Evolutionary conservation across 2,329 filamentous ascomycete genomes (phyloP).

Genomic region (Cladosporium halotolerans): DNA sequence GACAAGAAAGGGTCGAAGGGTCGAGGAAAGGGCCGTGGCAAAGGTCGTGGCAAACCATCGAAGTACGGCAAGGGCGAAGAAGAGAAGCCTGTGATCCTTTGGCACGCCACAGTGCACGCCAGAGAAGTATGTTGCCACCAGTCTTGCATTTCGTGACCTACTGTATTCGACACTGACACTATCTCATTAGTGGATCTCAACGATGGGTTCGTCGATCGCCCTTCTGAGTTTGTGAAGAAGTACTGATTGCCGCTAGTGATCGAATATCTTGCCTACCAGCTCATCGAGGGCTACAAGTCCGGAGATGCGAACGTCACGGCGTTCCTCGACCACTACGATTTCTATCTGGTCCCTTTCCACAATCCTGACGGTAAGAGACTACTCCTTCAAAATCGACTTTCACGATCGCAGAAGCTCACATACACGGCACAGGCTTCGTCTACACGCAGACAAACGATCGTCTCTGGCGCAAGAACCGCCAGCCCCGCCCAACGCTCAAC

Average conservation of each 20-base stretch:
- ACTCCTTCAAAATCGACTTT: conserved; percentile 15
- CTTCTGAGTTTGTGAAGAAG: background rate
- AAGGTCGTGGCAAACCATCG: background rate
- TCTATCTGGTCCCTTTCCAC: conserved; percentile 58
- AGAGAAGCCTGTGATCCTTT: conserved; percentile 43
- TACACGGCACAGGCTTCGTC: conserved; percentile 40
- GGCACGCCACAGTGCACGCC: conserved; percentile 55
- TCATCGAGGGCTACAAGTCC: conserved; percentile 43
- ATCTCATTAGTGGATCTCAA: conserved; percentile 47
- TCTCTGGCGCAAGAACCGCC: conserved; percentile 58
- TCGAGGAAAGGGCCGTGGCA: background rate
- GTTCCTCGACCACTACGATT: conserved; percentile 58
- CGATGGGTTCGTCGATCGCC: conserved; percentile 31
- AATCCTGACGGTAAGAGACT: conserved; percentile 48
- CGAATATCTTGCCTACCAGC: conserved; percentile 48
- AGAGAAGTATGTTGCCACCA: conserved; percentile 31
- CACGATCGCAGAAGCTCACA: background rate
- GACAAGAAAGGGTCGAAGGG: background rate
- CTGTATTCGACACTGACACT: too few relatives aligned
- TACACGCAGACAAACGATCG: conserved; percentile 52
- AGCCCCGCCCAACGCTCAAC: conserved; percentile 31
- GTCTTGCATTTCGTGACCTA: too few relatives aligned
- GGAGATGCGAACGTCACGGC: conserved; percentile 32
- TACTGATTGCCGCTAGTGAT: conserved; percentile 27
- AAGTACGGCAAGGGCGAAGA: background rate